Percentiles rank a stretch among this genome's conserved stretches.
Conservation (phyloP, 2,329 filamentous ascomycete species). For the Cercospora sojina region DNA sequence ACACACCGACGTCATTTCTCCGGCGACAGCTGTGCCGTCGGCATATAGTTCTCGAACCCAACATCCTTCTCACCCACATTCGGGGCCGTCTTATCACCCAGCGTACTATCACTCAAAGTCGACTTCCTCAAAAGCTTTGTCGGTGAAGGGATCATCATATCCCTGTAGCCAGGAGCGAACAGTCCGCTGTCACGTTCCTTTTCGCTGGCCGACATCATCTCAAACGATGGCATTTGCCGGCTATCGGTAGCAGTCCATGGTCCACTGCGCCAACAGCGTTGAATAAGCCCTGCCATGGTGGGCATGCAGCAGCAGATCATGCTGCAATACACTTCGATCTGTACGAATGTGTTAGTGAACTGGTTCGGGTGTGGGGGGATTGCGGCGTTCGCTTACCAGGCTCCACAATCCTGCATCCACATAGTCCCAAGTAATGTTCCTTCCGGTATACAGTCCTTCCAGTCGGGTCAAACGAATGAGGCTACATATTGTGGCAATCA, state of each 20-base stretch:
- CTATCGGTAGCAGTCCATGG: neutral
- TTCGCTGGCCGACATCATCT: slow-evolving; percentile 3
- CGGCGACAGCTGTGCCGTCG: slow-evolving; percentile 6
- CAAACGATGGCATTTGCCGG: slow-evolving; percentile 1
- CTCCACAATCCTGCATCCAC: slow-evolving; percentile 11
- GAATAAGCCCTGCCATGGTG: slow-evolving; percentile 18
- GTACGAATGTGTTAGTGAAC: neutral
- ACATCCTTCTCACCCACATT: neutral
- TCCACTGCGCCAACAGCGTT: slow-evolving; percentile 11
- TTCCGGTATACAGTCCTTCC: slow-evolving; percentile 6
- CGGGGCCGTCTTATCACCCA: neutral
- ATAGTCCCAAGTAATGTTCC: slow-evolving; percentile 18
- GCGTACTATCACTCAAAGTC: neutral
- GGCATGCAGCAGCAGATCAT: slow-evolving; percentile 26
- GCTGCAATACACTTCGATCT: slow-evolving; percentile 24
- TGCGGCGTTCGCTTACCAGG: slow-evolving; percentile 8
- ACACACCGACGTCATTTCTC: neutral
- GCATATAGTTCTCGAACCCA: slow-evolving; percentile 3
- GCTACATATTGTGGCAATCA: slow-evolving; percentile 20
- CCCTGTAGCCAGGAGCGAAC: neutral
- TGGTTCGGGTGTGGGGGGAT: slow-evolving; percentile 13
- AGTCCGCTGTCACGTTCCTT: neutral
- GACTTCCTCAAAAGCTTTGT: neutral
- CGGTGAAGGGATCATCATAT: neutral
- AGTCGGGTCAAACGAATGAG: slow-evolving; percentile 17